A percentile compares a stretch with the other conserved stretches of the same genome.
Evolutionary conservation across 768 basidiomycete genomes (phyloP).

Genomic region (Hygrocybe coccinea): DNA sequence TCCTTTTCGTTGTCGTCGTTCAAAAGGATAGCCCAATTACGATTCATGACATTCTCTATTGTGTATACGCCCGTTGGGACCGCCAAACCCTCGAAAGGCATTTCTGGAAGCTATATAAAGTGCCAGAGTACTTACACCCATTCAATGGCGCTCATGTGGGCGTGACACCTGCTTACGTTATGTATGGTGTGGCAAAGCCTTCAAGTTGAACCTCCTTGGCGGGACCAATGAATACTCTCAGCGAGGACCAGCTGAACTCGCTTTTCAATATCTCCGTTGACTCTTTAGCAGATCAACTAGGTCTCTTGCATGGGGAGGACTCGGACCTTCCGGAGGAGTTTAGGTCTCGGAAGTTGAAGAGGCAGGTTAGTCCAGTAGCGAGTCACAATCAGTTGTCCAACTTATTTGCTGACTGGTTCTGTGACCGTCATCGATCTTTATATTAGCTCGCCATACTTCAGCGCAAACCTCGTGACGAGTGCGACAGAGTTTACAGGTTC

Average conservation of each 20-base stretch:
- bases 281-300: background rate
- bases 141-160: too few species aligned
- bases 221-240: background rate
- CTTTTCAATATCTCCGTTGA: background rate
- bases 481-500: constrained; percentile 20
- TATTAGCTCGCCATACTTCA: constrained; percentile 29
- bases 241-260: background rate
- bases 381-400: too few species aligned
- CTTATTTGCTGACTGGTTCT: too few species aligned
- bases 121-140: too few species aligned
- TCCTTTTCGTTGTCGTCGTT: too few species aligned
- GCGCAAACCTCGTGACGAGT: constrained; percentile 15
- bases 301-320: background rate
- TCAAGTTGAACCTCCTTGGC: too few species aligned
- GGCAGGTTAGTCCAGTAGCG: constrained; percentile 13
- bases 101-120: background rate
- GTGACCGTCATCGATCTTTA: background rate
- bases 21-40: too few species aligned
- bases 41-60: too few species aligned
- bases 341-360: constrained; percentile 14
- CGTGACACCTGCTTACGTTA: too few species aligned
- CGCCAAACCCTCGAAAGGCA: too few species aligned
- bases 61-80: too few species aligned
- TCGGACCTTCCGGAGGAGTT: constrained; percentile 10
- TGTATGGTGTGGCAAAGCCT: too few species aligned